Evolutionary conservation across 2,329 filamentous ascomycete species (phyloP).

Genomic region (Paecilomyces niveus): DNA sequence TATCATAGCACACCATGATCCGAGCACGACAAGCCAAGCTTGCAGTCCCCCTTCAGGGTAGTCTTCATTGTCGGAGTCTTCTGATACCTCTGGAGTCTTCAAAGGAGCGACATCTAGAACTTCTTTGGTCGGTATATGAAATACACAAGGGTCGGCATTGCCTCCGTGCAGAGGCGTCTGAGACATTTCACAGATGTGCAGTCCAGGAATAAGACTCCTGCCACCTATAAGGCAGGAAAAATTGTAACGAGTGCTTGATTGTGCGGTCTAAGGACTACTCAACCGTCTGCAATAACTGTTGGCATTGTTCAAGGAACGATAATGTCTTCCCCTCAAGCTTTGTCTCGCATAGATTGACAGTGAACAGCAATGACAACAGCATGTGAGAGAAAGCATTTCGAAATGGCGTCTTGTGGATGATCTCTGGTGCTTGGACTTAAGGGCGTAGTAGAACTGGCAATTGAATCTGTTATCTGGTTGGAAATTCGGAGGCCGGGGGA

Average conservation of each 20-base stretch:
- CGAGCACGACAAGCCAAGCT: constrained; percentile 39
- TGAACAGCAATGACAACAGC: not conserved
- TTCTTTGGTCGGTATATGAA: not conserved
- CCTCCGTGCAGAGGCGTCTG: not conserved
- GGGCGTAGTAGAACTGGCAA: not conserved
- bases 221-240: not conserved
- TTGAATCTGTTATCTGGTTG: not conserved
- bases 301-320: not conserved
- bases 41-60: constrained; percentile 36
- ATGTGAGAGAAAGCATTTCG: not conserved
- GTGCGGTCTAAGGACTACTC: not conserved
- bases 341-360: too few relatives aligned
- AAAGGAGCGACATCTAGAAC: not conserved
- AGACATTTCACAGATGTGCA: not conserved
- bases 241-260: not conserved
- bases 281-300: not conserved
- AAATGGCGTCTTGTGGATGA: not conserved
- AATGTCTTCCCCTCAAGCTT: not conserved
- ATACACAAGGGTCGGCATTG: not conserved
- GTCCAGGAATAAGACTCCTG: not conserved
- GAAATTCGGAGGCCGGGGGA: not conserved
- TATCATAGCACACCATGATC: constrained; percentile 35
- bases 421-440: not conserved
- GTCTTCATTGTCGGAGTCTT: not conserved
- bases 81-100: not conserved